Evolutionary conservation across 495 filamentous ascomycete species (phyloP), one percentile per base, ranked within the genome.

Genomic region (Xylaria sp.): DNA sequence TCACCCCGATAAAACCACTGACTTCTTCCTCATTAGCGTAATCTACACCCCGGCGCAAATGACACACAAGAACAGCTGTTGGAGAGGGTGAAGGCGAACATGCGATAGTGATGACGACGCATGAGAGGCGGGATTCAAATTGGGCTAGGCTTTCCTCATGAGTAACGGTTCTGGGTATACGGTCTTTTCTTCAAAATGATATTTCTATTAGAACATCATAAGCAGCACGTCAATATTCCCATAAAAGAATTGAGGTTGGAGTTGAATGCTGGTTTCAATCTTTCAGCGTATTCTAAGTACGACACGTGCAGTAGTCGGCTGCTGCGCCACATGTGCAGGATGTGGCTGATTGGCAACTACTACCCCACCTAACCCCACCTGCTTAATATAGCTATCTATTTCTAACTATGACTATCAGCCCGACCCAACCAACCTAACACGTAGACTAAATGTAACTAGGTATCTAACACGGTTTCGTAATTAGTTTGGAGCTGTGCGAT

Each of bases 21-120:
- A 40, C 58, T 9, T 24, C n/a, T 21, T 44, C 19, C 41, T 40
- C 41, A 2, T 19, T 74, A 97, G 94, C 88, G 95, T 68, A 90
- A 91, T 35, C 87, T 97, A 5, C 80, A 91, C 73, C 92, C 93
- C 14, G 84, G 84, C 68, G 81, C 87, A 1, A 85, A 82, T 14
- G 92, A 92, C 64, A 91, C 89, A 8, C 87, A 90, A 21, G 92
- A 94, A 59, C 88, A 96, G 77, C 82, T 98, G 8, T 77, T 97
- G 4, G 93, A 94, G 73, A 84, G 93, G 72, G 88, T 98, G 15
- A 91, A 87, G 80, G 90, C 91, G 3, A 97, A 97, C 78, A 84
- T 97, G 85, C 85, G 90, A 50, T 74, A 71, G 58, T 15, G 41
- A 43, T 40, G 50, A 50, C 41, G 21, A n/a, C 40, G 5, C 9